phyloP scores from a whole-genome alignment of 228 moss, liverwort and hornwort species.

The Sphagnum fallax region DNA sequence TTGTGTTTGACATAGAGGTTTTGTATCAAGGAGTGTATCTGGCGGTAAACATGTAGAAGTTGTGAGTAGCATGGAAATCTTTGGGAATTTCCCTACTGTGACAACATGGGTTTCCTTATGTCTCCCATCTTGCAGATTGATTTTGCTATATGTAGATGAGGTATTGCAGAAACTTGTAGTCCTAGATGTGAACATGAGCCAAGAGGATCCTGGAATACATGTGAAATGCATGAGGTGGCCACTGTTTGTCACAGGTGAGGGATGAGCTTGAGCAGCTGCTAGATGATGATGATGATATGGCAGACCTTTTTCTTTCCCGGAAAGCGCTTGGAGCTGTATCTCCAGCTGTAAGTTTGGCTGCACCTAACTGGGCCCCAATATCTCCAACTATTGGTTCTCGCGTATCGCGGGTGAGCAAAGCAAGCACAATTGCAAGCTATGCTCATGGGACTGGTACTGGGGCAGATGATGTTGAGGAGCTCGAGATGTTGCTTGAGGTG shows the following conservation, averaged over 20 bases:
- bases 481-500: constrained; percentile 47
- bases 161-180: too few relatives aligned
- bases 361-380: constrained; percentile 25
- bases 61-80: background rate
- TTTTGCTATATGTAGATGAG: too few relatives aligned
- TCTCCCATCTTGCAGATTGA: too few relatives aligned
- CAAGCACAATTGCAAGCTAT: constrained; percentile 40
- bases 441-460: constrained; percentile 48
- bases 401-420: constrained; percentile 45
- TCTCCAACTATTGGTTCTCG: constrained; percentile 50
- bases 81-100: too few relatives aligned
- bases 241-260: constrained; percentile 28
- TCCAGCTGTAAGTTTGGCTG: constrained; percentile 35
- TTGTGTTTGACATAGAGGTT: background rate
- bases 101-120: too few relatives aligned
- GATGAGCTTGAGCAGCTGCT: constrained; percentile 54
- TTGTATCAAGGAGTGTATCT: background rate
- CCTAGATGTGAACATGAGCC: too few relatives aligned
- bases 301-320: constrained; percentile 45
- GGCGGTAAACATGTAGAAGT: background rate
- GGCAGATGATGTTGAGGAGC: constrained; percentile 46
- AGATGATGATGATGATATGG: constrained; percentile 61
- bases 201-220: too few relatives aligned
- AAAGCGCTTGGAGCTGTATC: constrained; percentile 24
- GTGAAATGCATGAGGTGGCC: too few relatives aligned